phyloP scores from a whole-genome alignment of 208 protist species.

The Acanthamoeba culbertsoni region DNA sequence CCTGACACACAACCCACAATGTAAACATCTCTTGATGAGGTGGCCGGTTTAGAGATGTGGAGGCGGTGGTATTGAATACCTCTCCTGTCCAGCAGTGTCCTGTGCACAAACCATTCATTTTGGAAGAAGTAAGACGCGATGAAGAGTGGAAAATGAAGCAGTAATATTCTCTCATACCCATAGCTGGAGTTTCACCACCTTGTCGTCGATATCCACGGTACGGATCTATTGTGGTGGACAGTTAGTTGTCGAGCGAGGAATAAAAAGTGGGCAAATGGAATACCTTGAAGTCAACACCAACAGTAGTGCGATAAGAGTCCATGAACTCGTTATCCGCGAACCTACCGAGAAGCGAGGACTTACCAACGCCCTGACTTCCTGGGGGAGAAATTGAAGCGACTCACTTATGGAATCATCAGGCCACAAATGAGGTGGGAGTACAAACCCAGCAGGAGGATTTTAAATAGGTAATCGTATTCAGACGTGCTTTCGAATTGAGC shows the following conservation, averaged over 20 bases:
- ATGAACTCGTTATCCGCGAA: constrained; percentile 31
- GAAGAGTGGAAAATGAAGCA: neutral
- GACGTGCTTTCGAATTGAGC: constrained; percentile 17
- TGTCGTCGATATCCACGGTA: constrained; percentile 23
- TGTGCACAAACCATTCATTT: neutral
- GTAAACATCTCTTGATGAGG: too few relatives aligned
- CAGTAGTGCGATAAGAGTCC: constrained; percentile 19
- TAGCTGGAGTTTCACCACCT: constrained; percentile 3
- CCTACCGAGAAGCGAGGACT: constrained; percentile 10
- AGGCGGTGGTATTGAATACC: neutral
- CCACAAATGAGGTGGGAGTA: neutral
- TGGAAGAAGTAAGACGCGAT: neutral
- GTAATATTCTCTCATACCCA: neutral
- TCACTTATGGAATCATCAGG: neutral
- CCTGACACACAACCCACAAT: neutral
- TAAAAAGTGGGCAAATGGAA: neutral
- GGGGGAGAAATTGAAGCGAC: neutral
- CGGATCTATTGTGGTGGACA: constrained; percentile 1
- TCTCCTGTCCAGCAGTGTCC: constrained; percentile 5
- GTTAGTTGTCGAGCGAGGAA: neutral
- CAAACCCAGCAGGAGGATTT: constrained; percentile 16
- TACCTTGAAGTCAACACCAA: constrained; percentile 36
- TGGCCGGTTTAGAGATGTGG: neutral
- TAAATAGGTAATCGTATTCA: constrained; percentile 35
- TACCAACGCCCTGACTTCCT: constrained; percentile 26